These are phyloP conservation scores for Penstemon newberryi DNA, from an alignment of 257 asterid species.

Conservation along the genomic window DNA sequence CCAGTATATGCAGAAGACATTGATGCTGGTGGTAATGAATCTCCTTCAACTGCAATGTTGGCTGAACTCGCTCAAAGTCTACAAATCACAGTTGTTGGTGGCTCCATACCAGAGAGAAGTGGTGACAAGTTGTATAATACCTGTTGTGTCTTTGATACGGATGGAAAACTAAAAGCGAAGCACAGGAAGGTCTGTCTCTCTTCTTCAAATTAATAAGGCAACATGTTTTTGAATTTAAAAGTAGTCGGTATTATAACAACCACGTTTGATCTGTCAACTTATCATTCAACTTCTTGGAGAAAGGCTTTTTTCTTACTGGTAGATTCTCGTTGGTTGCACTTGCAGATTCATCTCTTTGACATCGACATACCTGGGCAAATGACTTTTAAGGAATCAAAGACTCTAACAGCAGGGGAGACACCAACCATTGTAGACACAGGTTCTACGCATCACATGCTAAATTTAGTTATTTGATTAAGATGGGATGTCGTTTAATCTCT, in stretches of 20 bases:
- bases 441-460: conserved; percentile 26
- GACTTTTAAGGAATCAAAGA: conserved; percentile 75
- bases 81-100: conserved; percentile 74
- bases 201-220: conserved; percentile 1
- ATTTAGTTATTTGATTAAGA: conserved; percentile 2
- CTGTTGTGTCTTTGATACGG: conserved; percentile 74
- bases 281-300: neutral
- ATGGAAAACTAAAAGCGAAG: conserved; percentile 70
- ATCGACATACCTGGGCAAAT: conserved; percentile 84
- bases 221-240: conserved; percentile 7
- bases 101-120: conserved; percentile 77
- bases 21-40: conserved; percentile 60
- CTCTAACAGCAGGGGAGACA: conserved; percentile 84
- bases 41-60: conserved; percentile 83
- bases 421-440: conserved; percentile 91
- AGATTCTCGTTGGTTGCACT: conserved; percentile 41
- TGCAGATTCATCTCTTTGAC: conserved; percentile 86
- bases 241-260: conserved; percentile 1
- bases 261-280: conserved; percentile 6
- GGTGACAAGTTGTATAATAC: conserved; percentile 70
- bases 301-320: conserved; percentile 17
- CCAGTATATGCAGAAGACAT: conserved; percentile 85
- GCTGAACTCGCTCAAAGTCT: conserved; percentile 64
- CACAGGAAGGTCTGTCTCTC: conserved; percentile 60
- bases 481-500: neutral